A percentile compares a stretch with the other conserved stretches of the same genome.
These are phyloP conservation scores for Emmonsia crescens DNA, from an alignment of 2,329 filamentous ascomycete genomes.

Conservation along the genomic window DNA sequence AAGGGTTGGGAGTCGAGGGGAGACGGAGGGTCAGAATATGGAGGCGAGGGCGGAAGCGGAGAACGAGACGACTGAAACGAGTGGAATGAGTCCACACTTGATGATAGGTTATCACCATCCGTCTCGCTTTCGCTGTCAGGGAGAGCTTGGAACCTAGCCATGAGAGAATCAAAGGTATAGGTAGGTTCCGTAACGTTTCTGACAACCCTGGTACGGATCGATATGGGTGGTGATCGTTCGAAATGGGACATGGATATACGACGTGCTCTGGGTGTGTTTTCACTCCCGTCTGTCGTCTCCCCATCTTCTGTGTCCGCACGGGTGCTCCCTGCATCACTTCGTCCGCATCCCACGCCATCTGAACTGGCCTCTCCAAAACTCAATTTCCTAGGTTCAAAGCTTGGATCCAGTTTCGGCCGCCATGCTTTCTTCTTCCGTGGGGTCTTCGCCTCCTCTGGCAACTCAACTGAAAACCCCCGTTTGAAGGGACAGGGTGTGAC, in stretches of 20 bases:
- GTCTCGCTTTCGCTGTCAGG: slow-evolving; percentile 18
- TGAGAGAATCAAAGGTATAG: slow-evolving; percentile 26
- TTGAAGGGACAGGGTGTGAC: slow-evolving; percentile 80
- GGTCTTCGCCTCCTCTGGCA: slow-evolving; percentile 57
- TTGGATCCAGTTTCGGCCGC: slow-evolving; percentile 43
- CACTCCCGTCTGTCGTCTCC: slow-evolving; percentile 2
- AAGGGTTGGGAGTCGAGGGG: slow-evolving; percentile 13
- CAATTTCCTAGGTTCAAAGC: slow-evolving; percentile 2
- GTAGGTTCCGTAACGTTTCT: slow-evolving; percentile 22
- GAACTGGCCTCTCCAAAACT: slow-evolving; percentile 7
- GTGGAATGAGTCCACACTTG: slow-evolving; percentile 35
- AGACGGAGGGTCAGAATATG: slow-evolving; percentile 14
- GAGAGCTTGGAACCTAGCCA: slow-evolving; percentile 29
- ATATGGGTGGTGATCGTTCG: slow-evolving; percentile 6
- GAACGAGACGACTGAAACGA: slow-evolving; percentile 20
- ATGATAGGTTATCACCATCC: slow-evolving; percentile 21
- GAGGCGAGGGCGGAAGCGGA: slow-evolving; percentile 12
- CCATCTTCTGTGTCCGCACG: slow-evolving; percentile 1
- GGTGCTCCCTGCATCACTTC: slow-evolving; percentile 19
- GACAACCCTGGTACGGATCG: slow-evolving; percentile 8
- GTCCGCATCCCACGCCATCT: slow-evolving; percentile 18
- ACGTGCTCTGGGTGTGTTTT: neutral
- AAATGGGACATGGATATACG: neutral
- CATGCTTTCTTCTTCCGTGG: slow-evolving; percentile 59
- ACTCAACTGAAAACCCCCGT: slow-evolving; percentile 60